Base-by-base conservation (phyloP, 2,329 filamentous ascomycete genomes). In the Sphaceloma murrayae region DNA sequence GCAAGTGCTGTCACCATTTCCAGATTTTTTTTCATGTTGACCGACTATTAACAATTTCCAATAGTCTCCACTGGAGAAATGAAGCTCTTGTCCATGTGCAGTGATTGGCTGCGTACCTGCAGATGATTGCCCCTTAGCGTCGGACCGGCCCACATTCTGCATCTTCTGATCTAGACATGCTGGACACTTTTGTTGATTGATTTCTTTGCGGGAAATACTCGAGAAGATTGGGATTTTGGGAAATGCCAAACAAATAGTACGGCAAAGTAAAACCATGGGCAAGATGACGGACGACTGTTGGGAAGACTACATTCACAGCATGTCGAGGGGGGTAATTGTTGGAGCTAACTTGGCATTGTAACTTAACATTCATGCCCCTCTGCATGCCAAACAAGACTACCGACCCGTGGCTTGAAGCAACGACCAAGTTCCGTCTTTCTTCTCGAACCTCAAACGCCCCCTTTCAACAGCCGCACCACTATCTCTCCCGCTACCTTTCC, bases 401-500 rank as follows among this genome's bases (percentile, higher is more conserved):
- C 36, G 36, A 24, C 21, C 13, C 19, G 24, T 40, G 36, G 36
- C 36, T 40, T 40, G 36, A 40, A n/a, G 36, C 36, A 40, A 29
- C 36, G 21, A 40, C 36, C 36, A 40, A n/a, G n/a, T n/a, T n/a
- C n/a, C n/a, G n/a, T n/a, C n/a, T n/a, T n/a, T 24, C 36, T 27
- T 40, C 36, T 33, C n/a, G 24, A 18, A 27, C 24, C 34, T 21
- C 17, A n/a, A 43, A 43, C 39, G 39, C 39, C 39, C 39, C 39
- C 39, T 43, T 32, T 43, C 39, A 29, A 18, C 39, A n/a, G 14
- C 22, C 4, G 6, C 10, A 14, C 24, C 6, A 5, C 17, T 32
- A 43, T 32, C 39, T n/a, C n/a, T n/a, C n/a, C n/a, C n/a, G n/a
- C n/a, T 19, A 31, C 39, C 39, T 31, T 43, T 43, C 39, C 39